Conservation (phyloP, 257 asterid genomes). For the Solanum ahanhuiri region DNA sequence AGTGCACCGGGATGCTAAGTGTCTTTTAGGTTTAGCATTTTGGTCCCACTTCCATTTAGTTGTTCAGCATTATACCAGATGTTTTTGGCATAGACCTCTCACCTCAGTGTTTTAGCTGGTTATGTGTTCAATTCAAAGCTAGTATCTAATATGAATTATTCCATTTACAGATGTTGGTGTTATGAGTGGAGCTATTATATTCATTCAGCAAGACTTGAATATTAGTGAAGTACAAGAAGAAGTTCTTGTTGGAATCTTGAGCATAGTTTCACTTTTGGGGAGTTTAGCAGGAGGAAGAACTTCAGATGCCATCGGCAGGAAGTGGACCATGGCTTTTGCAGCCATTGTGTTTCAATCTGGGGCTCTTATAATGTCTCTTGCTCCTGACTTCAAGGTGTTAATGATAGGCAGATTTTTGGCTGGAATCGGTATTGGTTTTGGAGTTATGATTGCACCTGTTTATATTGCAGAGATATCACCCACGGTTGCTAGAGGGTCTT, state of each 20-base stretch:
- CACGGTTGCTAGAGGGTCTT: slow-evolving; percentile 32
- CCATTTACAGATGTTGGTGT: slow-evolving; percentile 54
- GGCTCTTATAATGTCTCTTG: slow-evolving; percentile 48
- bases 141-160: background rate
- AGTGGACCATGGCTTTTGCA: slow-evolving; percentile 63
- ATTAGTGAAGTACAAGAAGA: slow-evolving; percentile 51
- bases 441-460: slow-evolving; percentile 55
- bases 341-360: slow-evolving; percentile 48
- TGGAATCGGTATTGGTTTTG: slow-evolving; percentile 60
- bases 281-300: slow-evolving; percentile 53
- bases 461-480: slow-evolving; percentile 70
- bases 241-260: slow-evolving; percentile 46
- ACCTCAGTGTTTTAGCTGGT: background rate
- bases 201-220: slow-evolving; percentile 47
- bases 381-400: slow-evolving; percentile 30
- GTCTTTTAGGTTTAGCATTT: background rate
- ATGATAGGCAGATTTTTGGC: slow-evolving; percentile 47
- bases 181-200: slow-evolving; percentile 70
- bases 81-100: background rate
- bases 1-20: background rate
- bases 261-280: slow-evolving; percentile 51
- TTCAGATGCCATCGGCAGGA: slow-evolving; percentile 57
- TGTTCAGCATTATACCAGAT: background rate
- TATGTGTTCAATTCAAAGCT: background rate
- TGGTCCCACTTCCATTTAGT: background rate